Base-by-base conservation (phyloP, 345 rosid genomes). In the Rhodomyrtus tomentosa region DNA sequence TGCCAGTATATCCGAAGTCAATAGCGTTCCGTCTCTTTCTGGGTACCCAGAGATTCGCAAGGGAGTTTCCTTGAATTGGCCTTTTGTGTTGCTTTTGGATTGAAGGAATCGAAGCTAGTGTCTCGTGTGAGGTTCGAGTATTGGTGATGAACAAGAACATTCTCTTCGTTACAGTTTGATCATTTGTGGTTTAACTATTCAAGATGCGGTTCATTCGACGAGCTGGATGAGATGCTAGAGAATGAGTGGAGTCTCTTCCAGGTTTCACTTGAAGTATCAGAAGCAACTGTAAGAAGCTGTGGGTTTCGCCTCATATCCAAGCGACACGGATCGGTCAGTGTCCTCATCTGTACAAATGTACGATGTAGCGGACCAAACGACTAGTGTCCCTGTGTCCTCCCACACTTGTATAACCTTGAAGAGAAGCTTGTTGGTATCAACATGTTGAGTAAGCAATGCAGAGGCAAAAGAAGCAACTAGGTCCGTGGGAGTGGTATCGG, bases 31-130 rank as follows among this genome's bases (percentile, higher is more conserved):
- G 0, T 55, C 58, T 22, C 27, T 55, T 55, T 4, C 27, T 55
- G n/a, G n/a, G n/a, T n/a, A n/a, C n/a, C n/a, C n/a, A n/a, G n/a
- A n/a, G n/a, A n/a, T n/a, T n/a, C n/a, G n/a, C n/a, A n/a, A n/a
- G n/a, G n/a, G n/a, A n/a, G n/a, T n/a, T n/a, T n/a, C n/a, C n/a
- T n/a, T n/a, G 5, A n/a, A 21, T 55, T 24, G 58, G 58, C 0
- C 22, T 4, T 22, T 0, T 55, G 5, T 24, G 27, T 55, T 55
- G 27, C 58, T 0, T 55, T 55, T 0, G 0, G 27, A 3, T 55
- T 55, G 6, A 55, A 55, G 12, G 5, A 55, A 55, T 9, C 22
- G 5, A 0, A 27, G 58, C 27, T 24, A 8, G 27, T 2, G 0
- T 55, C 22, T 55, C 6, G 1, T 22, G 27, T 55, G 58, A 55